phyloP scores from a whole-genome alignment of 805 yeast species.

The Tetrapisispora iriomotensis region DNA sequence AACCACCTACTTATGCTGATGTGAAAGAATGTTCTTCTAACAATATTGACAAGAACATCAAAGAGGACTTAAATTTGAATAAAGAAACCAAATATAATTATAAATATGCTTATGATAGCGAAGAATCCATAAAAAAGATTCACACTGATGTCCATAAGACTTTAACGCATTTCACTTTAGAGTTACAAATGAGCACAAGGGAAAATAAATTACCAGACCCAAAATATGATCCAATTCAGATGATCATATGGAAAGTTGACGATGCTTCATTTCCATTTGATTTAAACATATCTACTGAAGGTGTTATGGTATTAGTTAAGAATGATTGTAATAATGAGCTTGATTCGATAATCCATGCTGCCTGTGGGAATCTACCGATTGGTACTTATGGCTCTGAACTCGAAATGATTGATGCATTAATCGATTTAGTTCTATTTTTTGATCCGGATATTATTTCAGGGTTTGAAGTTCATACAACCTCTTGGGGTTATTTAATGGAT shows the following conservation, averaged over 20 bases:
- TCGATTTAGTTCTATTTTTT: conserved; percentile 43
- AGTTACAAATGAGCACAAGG: conserved; percentile 55
- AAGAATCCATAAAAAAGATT: conserved; percentile 21
- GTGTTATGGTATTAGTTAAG: conserved; percentile 25
- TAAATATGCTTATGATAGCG: conserved; percentile 5
- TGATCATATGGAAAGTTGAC: conserved; percentile 57
- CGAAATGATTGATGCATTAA: conserved; percentile 46
- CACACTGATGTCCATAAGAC: conserved; percentile 35
- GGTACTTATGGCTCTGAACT: conserved; percentile 43
- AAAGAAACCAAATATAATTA: conserved; percentile 25
- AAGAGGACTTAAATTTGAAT: neutral
- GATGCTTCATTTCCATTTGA: conserved; percentile 32
- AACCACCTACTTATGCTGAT: conserved; percentile 40
- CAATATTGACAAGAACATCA: neutral
- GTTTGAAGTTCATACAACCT: conserved; percentile 64
- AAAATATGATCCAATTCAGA: conserved; percentile 41
- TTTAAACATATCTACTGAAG: conserved; percentile 30
- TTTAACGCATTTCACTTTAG: conserved; percentile 53
- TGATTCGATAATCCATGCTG: conserved; percentile 7
- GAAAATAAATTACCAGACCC: conserved; percentile 56
- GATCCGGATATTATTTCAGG: conserved; percentile 91
- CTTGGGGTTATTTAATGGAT: conserved; percentile 88
- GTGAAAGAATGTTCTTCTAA: conserved; percentile 17
- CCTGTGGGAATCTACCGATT: conserved; percentile 24
- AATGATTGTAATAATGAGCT: conserved; percentile 4